phyloP scores from a whole-genome alignment of 2,329 filamentous ascomycete species.

The Penicillium brasilianum region DNA sequence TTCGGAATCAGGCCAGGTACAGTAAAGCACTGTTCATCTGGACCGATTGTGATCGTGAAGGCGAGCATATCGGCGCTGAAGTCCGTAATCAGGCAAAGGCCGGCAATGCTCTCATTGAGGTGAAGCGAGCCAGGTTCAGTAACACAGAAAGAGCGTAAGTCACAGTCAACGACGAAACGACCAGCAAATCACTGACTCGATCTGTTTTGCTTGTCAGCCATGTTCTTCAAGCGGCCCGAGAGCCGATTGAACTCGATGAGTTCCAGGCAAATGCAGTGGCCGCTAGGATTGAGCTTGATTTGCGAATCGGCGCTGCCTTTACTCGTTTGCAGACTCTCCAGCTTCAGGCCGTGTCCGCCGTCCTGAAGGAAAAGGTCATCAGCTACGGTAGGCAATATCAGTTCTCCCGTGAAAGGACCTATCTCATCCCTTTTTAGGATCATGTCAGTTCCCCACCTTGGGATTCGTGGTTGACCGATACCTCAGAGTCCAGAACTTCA shows the following conservation, averaged over 20 bases:
- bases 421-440: constrained; percentile 57
- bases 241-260: constrained; percentile 79
- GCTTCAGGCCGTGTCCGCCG: constrained; percentile 72
- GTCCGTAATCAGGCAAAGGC: constrained; percentile 80
- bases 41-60: constrained; percentile 98
- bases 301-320: constrained; percentile 90
- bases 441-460: constrained; percentile 94
- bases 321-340: constrained; percentile 84
- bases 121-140: constrained; percentile 89
- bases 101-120: constrained; percentile 73
- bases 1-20: constrained; percentile 74
- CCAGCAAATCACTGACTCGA: background rate
- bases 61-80: constrained; percentile 93
- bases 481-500: constrained; percentile 90
- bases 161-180: background rate
- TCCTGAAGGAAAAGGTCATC: constrained; percentile 68
- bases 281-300: constrained; percentile 87
- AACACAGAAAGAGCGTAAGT: constrained; percentile 89
- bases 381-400: constrained; percentile 71
- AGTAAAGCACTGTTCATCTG: constrained; percentile 86
- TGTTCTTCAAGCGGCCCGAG: constrained; percentile 79
- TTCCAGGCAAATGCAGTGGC: constrained; percentile 85
- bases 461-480: constrained; percentile 98
- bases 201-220: constrained; percentile 62
- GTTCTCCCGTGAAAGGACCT: background rate